Conservation (phyloP, 2,329 filamentous ascomycete genomes). For the Sclerotinia sclerotiorum region DNA sequence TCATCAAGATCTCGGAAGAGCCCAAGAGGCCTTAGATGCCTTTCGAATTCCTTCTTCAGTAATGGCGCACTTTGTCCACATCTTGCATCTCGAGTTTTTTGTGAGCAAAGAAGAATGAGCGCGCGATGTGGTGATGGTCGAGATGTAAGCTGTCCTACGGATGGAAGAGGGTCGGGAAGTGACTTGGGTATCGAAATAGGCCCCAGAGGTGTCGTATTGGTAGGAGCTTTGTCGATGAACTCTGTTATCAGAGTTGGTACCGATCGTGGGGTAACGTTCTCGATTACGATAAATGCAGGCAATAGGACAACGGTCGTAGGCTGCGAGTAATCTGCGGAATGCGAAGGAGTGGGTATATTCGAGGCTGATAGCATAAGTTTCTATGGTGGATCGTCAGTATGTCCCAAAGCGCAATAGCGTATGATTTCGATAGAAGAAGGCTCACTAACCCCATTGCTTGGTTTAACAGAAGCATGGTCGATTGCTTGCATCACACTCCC, state of each 20-base stretch:
- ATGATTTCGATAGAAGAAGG: not conserved
- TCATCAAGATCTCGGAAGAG: conserved; percentile 87
- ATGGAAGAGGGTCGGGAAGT: conserved; percentile 38
- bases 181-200: conserved; percentile 55
- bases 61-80: conserved; percentile 93
- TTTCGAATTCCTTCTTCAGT: conserved; percentile 82
- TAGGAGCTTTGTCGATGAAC: conserved; percentile 71
- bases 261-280: conserved; percentile 75
- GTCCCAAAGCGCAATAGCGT: conserved; percentile 28
- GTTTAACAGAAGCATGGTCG: conserved; percentile 53
- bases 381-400: conserved; percentile 46
- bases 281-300: conserved; percentile 78
- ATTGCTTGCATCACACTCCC: conserved; percentile 81
- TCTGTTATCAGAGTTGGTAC: conserved; percentile 69
- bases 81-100: conserved; percentile 88
- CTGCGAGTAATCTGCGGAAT: conserved; percentile 60
- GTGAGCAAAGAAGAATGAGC: conserved; percentile 90
- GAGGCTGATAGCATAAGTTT: conserved; percentile 88
- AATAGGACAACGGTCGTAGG: conserved; percentile 82
- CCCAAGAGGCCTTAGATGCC: conserved; percentile 80
- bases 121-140: conserved; percentile 77
- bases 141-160: conserved; percentile 49
- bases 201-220: conserved; percentile 63
- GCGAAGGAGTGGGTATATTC: conserved; percentile 79
- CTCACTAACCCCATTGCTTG: conserved; percentile 64